Percentiles rank a stretch among this genome's conserved stretches.
Conservation (phyloP, 257 asterid species). For the Catharanthus roseus region DNA sequence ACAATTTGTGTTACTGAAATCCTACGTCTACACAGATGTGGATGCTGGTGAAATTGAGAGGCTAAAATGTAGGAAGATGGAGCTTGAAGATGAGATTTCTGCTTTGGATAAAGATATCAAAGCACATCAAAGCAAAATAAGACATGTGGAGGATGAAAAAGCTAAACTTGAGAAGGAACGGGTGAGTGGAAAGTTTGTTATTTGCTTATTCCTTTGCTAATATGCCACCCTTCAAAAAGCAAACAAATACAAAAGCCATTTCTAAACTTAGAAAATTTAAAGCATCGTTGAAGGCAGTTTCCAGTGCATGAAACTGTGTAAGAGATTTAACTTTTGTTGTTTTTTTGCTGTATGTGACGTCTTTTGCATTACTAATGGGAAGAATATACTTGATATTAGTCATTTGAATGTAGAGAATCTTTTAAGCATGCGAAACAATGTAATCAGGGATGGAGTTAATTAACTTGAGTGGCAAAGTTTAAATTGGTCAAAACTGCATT, state of each 20-base stretch:
- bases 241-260: neutral
- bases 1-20: neutral
- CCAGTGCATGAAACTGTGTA: neutral
- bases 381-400: neutral
- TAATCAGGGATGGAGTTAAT: neutral
- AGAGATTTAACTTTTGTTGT: neutral
- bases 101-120: slow-evolving; percentile 33
- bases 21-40: slow-evolving; percentile 37
- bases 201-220: neutral
- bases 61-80: slow-evolving; percentile 33
- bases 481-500: neutral
- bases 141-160: slow-evolving; percentile 63
- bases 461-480: neutral
- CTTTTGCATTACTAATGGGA: neutral
- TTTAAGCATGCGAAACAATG: neutral
- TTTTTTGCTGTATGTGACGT: neutral
- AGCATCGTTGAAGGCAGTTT: neutral
- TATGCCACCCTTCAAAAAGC: neutral
- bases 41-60: slow-evolving; percentile 68
- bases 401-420: neutral
- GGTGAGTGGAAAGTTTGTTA: slow-evolving; percentile 37
- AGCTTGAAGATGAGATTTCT: slow-evolving; percentile 38
- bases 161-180: slow-evolving; percentile 62
- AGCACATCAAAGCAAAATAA: slow-evolving; percentile 46
- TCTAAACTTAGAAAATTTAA: neutral